Base-by-base conservation (phyloP, 768 basidiomycete genomes). In the Tulasnella calospora region DNA sequence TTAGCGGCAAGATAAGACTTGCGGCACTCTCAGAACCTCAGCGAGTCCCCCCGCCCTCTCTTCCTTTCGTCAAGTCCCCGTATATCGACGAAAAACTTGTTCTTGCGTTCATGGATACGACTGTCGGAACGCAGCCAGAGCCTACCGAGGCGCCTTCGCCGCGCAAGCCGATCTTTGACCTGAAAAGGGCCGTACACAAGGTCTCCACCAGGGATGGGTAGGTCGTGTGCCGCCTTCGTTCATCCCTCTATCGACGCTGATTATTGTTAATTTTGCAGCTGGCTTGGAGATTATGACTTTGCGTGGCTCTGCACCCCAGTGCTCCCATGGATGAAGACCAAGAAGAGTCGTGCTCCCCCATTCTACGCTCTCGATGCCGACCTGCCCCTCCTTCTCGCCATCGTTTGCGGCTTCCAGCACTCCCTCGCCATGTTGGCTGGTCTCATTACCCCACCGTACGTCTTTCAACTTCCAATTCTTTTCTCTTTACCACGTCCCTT, bases 281-380 rank as follows among this genome's bases (percentile, higher is more conserved):
- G 94, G 94, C 78, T 94, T n/a, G 94, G 94, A 0, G 91, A 92
- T 82, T 95, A 94, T 82, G 89, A 94, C 85, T 94, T 92, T 82
- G 87, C 85, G 10, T 91, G 89, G 88, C 87, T 94, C 76, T 94
- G 93, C 82, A 88, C 86, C 27, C 93, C 94, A 2, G 84, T 86
- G 0, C 85, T 93, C 0, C 94, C 94, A 0, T 93, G 89, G 82
- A 83, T 86, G 36, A 83, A 83, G 23, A 74, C 79, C 27, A 84
- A 72, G 73, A 80, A 69, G 23, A 79, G 78, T 21, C 82, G 83
- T 12, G 83, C 83, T 13, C 91, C 94, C 0, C 93, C 93, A 0
- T 95, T 94, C 84, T 94, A 93, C 81, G 89, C 89, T 3, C 84
- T 94, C 8, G 87, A 94, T 74, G 89, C 88, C 38, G 89, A 93